A percentile compares a stretch with the other conserved stretches of the same genome.
Evolutionary conservation across 805 yeast species (phyloP).

Genomic region (Nakazawaea wyomingensis): DNA sequence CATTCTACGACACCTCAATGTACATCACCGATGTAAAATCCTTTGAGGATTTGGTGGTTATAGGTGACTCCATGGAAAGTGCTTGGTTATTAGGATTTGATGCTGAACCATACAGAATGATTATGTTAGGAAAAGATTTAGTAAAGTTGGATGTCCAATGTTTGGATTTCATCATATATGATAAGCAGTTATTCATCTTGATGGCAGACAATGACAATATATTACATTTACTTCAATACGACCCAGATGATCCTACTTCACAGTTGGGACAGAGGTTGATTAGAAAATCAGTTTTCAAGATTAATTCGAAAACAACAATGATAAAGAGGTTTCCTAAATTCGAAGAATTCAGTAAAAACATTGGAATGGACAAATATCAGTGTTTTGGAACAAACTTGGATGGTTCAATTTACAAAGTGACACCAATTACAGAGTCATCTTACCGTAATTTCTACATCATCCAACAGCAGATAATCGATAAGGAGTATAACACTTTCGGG

Average conservation of each 20-base stretch:
- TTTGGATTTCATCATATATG: constrained; percentile 72
- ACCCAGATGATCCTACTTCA: constrained; percentile 87
- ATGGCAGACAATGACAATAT: constrained; percentile 64
- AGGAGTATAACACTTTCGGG: constrained; percentile 68
- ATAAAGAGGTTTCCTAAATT: constrained; percentile 30
- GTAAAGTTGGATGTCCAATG: constrained; percentile 56
- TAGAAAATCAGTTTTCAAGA: constrained; percentile 62
- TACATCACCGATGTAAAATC: constrained; percentile 76
- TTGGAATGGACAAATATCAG: constrained; percentile 39
- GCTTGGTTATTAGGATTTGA: constrained; percentile 84
- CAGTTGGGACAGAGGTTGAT: constrained; percentile 73
- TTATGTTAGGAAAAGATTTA: constrained; percentile 70
- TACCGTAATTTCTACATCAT: constrained; percentile 79
- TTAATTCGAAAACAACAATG: constrained; percentile 56
- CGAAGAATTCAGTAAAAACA: constrained; percentile 24
- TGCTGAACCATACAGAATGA: constrained; percentile 89
- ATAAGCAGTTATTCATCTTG: constrained; percentile 61
- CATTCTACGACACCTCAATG: constrained; percentile 82
- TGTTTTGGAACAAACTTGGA: constrained; percentile 70
- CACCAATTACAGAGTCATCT: constrained; percentile 68
- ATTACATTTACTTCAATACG: constrained; percentile 74
- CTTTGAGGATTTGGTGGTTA: constrained; percentile 72
- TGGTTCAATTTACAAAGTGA: constrained; percentile 71
- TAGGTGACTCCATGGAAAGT: constrained; percentile 78
- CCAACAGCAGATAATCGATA: constrained; percentile 83